Evolutionary conservation across 176 grass and related monocot genomes (phyloP), one percentile per base, ranked within the genome.

Genomic region (Phyllostachys edulis): DNA sequence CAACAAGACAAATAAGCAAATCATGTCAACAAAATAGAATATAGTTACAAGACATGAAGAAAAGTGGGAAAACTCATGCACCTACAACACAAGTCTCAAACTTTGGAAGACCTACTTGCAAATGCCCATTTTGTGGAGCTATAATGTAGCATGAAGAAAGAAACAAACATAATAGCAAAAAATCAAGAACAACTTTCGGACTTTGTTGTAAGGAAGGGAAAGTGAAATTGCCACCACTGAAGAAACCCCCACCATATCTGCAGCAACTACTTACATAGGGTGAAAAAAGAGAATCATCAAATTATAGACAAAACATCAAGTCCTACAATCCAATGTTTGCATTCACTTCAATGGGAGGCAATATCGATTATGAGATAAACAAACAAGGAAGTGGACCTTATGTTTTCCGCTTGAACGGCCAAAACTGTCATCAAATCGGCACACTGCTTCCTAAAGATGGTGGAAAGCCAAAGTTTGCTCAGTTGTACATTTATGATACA

Each of bases 341-440:
- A 36, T 72, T 89, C 23, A 85, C 81, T 63, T 89, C 74, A 11
- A 89, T 78, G 54, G 73, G 54, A 12, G 73, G 80, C 0, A 17
- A 49, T 7, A 64, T 84, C 5, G 80, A 88, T 51, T 52, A 76
- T 8, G 72, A 84, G 9, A 84, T 67, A 42, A 84, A 84, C 11
- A 84, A 9, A 40, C 70, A 34, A 57, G 82, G 80, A 0, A 37
- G 50, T 71, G 54, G 73, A 27, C 87, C 60, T 7, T 89, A 69
- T 65, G 56, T 80, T 16, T 89, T 79, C 18, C 9, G 4, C 0
- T 21, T 89, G 21, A 78, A 78, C 8, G 51, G 81, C 0, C 40
- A 79, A 34, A 89, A 79, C 40, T 85, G 79, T 73, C 74, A 85
- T 72, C 32, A 71, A 2, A 79, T 89, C 5, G 81, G 80, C 7